Conservation (phyloP, 1,284 basidiomycete species). For the Fomitopsis palustris region DNA sequence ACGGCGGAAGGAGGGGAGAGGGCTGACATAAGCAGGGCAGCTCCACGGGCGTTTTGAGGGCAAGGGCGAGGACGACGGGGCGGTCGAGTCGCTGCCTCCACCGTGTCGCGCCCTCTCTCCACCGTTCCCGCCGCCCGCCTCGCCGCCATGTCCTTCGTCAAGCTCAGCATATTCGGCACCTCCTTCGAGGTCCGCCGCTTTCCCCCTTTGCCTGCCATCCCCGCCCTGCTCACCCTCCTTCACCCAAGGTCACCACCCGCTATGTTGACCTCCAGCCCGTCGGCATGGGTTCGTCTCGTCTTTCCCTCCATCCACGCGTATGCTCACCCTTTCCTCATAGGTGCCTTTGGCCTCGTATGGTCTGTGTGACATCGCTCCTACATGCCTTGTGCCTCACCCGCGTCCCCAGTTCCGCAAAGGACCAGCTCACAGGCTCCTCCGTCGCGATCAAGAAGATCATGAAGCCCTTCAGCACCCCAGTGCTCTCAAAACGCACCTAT, state of each 20-base stretch:
- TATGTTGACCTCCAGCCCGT: conserved; percentile 99
- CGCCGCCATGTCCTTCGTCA: conserved; percentile 82
- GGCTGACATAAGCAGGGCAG: background rate
- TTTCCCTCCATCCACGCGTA: conserved; percentile 16
- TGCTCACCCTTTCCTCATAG: conserved; percentile 34
- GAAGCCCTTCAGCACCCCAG: conserved; percentile 90
- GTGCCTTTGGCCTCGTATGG: conserved; percentile 96
- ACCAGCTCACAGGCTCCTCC: conserved; percentile 91
- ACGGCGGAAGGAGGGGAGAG: background rate
- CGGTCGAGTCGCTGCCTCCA: background rate
- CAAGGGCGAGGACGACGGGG: background rate
- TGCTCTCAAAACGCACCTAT: conserved; percentile 97
- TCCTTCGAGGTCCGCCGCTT: conserved; percentile 72
- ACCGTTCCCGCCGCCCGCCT: background rate
- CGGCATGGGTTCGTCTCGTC: conserved; percentile 81
- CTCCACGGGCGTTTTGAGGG: background rate
- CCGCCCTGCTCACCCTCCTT: conserved; percentile 20
- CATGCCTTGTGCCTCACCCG: background rate
- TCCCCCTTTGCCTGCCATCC: background rate
- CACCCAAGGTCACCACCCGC: conserved; percentile 83
- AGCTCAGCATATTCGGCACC: conserved; percentile 97
- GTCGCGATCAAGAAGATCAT: conserved; percentile 89
- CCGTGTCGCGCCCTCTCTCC: background rate
- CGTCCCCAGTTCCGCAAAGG: conserved; percentile 83
- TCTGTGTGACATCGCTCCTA: conserved; percentile 34